A percentile compares a stretch with the other conserved stretches of the same genome.
Conservation (phyloP, 2,329 filamentous ascomycete genomes). For the Diaporthe sp. region DNA sequence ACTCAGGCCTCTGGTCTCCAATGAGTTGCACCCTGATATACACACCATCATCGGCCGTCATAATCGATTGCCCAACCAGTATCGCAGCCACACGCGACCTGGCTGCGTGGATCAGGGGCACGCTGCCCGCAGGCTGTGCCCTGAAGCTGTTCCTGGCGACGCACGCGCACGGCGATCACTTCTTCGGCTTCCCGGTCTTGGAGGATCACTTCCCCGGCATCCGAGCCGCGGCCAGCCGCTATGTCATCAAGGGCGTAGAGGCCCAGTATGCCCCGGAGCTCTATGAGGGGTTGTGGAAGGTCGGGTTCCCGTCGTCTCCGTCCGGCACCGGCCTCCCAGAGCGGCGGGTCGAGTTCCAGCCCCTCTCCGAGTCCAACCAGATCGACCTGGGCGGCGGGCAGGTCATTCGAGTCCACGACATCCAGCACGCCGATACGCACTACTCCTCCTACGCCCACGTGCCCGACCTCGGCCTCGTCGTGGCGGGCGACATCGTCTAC, state of each 20-base stretch:
- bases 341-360: neutral
- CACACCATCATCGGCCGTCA: neutral
- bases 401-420: neutral
- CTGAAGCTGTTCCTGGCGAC: slow-evolving; percentile 1
- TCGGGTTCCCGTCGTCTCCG: neutral
- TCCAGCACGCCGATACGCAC: slow-evolving; percentile 12
- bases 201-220: slow-evolving; percentile 17
- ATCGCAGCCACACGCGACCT: slow-evolving; percentile 13
- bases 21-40: slow-evolving; percentile 6
- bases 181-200: slow-evolving; percentile 28
- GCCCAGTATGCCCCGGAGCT: slow-evolving; percentile 16
- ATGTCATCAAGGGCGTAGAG: neutral
- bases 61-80: slow-evolving; percentile 17
- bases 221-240: slow-evolving; percentile 10
- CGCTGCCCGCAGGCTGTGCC: neutral
- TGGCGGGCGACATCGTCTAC: slow-evolving; percentile 18
- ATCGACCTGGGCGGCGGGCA: neutral
- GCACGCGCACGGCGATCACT: slow-evolving; percentile 28
- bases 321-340: neutral
- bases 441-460: slow-evolving; percentile 17
- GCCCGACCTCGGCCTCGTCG: neutral
- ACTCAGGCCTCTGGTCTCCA: slow-evolving; percentile 1
- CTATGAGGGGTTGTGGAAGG: slow-evolving; percentile 11
- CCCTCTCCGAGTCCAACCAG: neutral
- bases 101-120: slow-evolving; percentile 20